Evolutionary conservation across 2,329 filamentous ascomycete genomes (phyloP), one percentile per base, ranked within the genome.

Genomic region (Monosporascus sp.): DNA sequence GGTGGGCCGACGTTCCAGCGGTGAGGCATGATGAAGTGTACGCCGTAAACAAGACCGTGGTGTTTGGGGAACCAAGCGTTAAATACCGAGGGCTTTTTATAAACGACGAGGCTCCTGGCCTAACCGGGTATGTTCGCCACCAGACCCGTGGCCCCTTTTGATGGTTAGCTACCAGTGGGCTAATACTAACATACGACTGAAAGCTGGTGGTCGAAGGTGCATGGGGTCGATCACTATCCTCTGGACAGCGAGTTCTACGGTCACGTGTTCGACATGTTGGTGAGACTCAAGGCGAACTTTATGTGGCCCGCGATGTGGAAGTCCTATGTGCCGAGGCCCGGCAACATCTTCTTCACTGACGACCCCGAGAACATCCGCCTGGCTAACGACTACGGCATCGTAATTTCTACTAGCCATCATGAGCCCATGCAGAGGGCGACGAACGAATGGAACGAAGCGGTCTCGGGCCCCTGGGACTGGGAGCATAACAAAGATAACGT

Each of bases 241-340:
- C 57, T 76, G 49, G 78, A 79, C 53, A 72, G 76, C 0, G 75
- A 79, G 3, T 85, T 87, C 57, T 87, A 88, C 63, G 70, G 70
- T 14, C 76, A 77, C 17, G 77, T 88, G 0, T 87, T 87, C 56
- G 85, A 88, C 61, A 72, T 88, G 5, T 68, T 86, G 1, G 71
- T 86, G 3, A 72, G 83, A 15, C 72, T 85, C 20, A 79, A 76
- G 62, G 81, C 82, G 2, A 87, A 87, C 62, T 87, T 85, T 57
- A 70, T 87, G 50, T 87, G 85, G 85, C 85, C 83, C 0, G 82
- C 84, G 0, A 83, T 83, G 77, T 87, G 84, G 61, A 55, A 59
- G 82, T 77, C 78, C 6, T 73, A 69, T 14, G 74, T 72, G 38
- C 74, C 74, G 2, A 70, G 70, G 3, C 75, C 74, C 0, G 74